phyloP scores from a whole-genome alignment of 2,329 filamentous ascomycete species.

The Ascochyta koolunga region DNA sequence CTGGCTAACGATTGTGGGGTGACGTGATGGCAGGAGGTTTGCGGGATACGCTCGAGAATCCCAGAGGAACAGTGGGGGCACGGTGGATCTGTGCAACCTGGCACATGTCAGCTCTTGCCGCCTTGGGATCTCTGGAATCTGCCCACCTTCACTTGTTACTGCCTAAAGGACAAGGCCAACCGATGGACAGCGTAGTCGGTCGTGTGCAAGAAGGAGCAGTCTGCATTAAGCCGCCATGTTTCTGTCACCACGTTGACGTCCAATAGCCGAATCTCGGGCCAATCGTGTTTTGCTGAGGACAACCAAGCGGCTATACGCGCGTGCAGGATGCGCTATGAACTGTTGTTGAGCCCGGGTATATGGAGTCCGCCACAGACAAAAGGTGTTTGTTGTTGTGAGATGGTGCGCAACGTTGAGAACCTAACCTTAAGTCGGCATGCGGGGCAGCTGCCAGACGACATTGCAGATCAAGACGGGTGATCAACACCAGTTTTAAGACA shows the following conservation, averaged over 20 bases:
- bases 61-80: slow-evolving; percentile 18
- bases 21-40: slow-evolving; percentile 11
- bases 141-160: slow-evolving; percentile 14
- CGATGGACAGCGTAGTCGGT: not conserved
- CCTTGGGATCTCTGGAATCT: not conserved
- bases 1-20: slow-evolving; percentile 22
- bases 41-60: slow-evolving; percentile 14
- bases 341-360: slow-evolving; percentile 44
- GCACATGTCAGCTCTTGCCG: slow-evolving; percentile 14
- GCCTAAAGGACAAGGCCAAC: not conserved
- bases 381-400: slow-evolving; percentile 25
- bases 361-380: slow-evolving; percentile 27
- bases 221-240: slow-evolving; percentile 25
- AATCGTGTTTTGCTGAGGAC: slow-evolving; percentile 14
- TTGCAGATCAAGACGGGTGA: not conserved
- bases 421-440: slow-evolving; percentile 16
- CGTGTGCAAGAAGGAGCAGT: slow-evolving; percentile 15
- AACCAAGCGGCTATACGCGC: slow-evolving; percentile 19
- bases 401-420: slow-evolving; percentile 18
- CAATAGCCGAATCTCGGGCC: slow-evolving; percentile 4
- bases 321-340: slow-evolving; percentile 35
- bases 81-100: slow-evolving; percentile 17
- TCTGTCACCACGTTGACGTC: not conserved
- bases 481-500: slow-evolving; percentile 2
- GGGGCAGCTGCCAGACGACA: slow-evolving; percentile 8